A percentile compares a stretch with the other conserved stretches of the same genome.
Evolutionary conservation across 2,329 filamentous ascomycete genomes (phyloP).

Genomic region (Colletotrichum magnum): DNA sequence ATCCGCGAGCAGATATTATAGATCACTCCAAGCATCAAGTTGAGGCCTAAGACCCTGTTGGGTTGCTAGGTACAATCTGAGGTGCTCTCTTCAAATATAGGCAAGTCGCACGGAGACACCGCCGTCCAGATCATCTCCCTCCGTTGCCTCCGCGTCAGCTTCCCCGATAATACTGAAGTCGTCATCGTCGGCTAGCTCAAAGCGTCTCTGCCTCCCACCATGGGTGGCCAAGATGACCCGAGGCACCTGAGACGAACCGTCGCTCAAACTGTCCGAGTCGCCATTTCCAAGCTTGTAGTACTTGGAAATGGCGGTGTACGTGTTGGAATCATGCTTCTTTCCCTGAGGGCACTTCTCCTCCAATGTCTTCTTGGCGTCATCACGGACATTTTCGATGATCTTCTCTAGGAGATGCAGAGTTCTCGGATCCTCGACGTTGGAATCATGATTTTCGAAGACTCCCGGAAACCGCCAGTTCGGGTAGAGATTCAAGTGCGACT

Average conservation of each 20-base stretch:
- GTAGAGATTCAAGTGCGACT: constrained; percentile 55
- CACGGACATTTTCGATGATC: constrained; percentile 46
- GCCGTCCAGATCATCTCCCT: not conserved
- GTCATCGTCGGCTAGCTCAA: not conserved
- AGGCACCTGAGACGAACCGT: not conserved
- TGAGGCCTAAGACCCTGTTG: no score
- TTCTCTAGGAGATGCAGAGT: constrained; percentile 44
- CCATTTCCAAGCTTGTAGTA: not conserved
- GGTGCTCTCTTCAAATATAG: not conserved
- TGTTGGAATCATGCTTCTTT: constrained; percentile 52
- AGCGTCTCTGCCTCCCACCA: not conserved
- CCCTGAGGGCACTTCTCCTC: constrained; percentile 45
- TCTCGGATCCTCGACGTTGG: not conserved
- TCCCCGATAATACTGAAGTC: not conserved
- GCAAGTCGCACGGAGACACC: not conserved
- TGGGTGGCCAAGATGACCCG: not conserved
- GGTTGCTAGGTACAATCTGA: no score
- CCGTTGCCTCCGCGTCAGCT: not conserved
- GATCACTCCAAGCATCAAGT: no score
- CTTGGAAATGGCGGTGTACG: constrained; percentile 34
- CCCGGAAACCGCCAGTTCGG: constrained; percentile 55
- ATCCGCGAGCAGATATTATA: no score
- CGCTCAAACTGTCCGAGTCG: not conserved
- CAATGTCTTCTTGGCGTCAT: constrained; percentile 48
- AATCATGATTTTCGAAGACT: constrained; percentile 41